phyloP scores from a whole-genome alignment of 2,329 filamentous ascomycete genomes.

The Septoria petroselini region DNA sequence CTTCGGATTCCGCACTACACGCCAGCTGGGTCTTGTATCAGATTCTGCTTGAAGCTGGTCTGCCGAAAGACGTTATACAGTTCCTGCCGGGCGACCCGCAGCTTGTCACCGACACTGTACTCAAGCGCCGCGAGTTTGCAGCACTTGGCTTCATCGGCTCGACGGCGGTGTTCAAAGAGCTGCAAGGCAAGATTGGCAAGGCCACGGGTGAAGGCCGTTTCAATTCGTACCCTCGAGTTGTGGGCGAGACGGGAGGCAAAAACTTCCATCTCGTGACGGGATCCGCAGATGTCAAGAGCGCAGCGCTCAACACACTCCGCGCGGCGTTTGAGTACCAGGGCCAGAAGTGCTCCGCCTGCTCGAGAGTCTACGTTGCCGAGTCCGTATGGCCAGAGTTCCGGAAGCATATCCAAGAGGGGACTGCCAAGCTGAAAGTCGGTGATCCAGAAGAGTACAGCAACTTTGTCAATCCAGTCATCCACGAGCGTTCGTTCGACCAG shows the following conservation, averaged over 20 bases:
- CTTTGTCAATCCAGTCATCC: constrained; percentile 84
- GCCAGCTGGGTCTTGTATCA: constrained; percentile 86
- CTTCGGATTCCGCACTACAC: constrained; percentile 76
- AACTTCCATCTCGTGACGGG: constrained; percentile 83
- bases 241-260: constrained; percentile 87
- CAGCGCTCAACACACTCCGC: constrained; percentile 74
- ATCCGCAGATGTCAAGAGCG: constrained; percentile 72
- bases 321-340: constrained; percentile 87
- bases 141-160: constrained; percentile 90
- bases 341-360: constrained; percentile 84
- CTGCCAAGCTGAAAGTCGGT: constrained; percentile 66
- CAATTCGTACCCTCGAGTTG: constrained; percentile 77
- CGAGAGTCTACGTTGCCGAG: constrained; percentile 70
- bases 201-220: constrained; percentile 79
- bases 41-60: constrained; percentile 85
- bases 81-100: constrained; percentile 85
- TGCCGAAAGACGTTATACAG: constrained; percentile 84
- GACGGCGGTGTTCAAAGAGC: constrained; percentile 80
- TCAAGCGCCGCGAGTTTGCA: constrained; percentile 74
- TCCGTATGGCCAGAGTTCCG: constrained; percentile 71
- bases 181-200: constrained; percentile 79
- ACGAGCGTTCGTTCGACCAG: constrained; percentile 75
- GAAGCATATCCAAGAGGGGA: constrained; percentile 62
- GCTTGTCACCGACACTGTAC: constrained; percentile 71
- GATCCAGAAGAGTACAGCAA: constrained; percentile 66